Conservation (phyloP, 2,329 filamentous ascomycete species). For the Penicillium sp. region DNA sequence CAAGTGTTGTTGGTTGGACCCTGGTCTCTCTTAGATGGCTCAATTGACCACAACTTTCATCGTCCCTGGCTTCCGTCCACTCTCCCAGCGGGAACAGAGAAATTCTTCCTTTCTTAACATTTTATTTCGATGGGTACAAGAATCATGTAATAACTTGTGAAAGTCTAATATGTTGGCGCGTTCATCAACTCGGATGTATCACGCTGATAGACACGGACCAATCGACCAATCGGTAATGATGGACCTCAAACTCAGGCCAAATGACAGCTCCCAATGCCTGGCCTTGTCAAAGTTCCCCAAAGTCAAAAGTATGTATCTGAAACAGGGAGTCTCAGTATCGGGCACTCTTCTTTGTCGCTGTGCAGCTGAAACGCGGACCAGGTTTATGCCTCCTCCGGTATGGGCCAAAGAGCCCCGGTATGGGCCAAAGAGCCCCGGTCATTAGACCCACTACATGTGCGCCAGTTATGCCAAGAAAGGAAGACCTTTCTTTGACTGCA, state of each 20-base stretch:
- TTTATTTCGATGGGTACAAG: no score
- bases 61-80: no score
- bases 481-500: neutral
- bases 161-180: no score
- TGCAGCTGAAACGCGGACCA: slow-evolving; percentile 12
- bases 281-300: neutral
- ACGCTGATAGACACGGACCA: no score
- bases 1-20: no score
- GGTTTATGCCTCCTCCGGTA: slow-evolving; percentile 1
- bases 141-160: no score
- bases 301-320: neutral
- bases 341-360: slow-evolving; percentile 12
- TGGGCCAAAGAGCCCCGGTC: no score
- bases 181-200: no score
- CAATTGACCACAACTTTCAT: no score
- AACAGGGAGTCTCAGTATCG: slow-evolving; percentile 4
- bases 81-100: no score
- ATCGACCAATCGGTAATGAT: neutral
- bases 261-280: neutral
- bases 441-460: slow-evolving; percentile 8
- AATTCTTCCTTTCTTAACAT: no score
- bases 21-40: no score
- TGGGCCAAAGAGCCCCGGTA: slow-evolving; percentile 1
- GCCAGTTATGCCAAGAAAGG: neutral
- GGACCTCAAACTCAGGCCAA: neutral